phyloP scores from a whole-genome alignment of 2,329 filamentous ascomycete species.

The Cryphonectria radicalis region DNA sequence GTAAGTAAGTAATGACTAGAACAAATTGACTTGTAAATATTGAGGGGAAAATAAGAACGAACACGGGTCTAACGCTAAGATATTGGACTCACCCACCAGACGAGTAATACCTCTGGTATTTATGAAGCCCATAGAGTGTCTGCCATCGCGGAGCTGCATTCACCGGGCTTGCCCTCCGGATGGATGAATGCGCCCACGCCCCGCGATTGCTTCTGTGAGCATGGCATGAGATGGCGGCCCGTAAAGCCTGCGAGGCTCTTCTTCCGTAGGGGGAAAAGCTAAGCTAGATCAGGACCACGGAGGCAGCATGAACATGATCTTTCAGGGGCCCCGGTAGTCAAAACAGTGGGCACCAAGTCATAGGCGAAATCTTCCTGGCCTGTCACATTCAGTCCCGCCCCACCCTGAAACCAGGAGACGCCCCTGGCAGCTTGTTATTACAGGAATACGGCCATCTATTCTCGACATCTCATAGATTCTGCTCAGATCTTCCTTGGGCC shows the following conservation, averaged over 20 bases:
- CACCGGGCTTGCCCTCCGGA: conserved; percentile 2
- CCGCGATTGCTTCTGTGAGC: not conserved
- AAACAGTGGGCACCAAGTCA: not conserved
- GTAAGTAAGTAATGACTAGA: not conserved
- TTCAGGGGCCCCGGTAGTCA: not conserved
- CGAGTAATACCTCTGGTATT: not conserved
- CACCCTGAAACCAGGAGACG: not conserved
- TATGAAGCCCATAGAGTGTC: not conserved
- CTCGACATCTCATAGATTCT: not conserved
- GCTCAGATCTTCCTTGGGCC: not conserved
- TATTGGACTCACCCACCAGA: not conserved
- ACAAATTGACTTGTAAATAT: not conserved
- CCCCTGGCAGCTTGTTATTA: not conserved
- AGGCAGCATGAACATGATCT: conserved; percentile 3
- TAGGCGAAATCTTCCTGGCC: conserved; percentile 1
- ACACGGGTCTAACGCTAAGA: not conserved
- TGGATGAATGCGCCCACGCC: not conserved
- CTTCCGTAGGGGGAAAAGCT: not conserved
- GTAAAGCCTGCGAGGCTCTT: not conserved
- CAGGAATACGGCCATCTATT: not conserved
- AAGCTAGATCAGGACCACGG: conserved; percentile 22
- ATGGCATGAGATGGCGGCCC: not conserved
- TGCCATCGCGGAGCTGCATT: conserved; percentile 5
- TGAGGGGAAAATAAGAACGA: not conserved
- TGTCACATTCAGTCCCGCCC: conserved; percentile 1